Evolutionary conservation across 1,139 yeast genomes (phyloP), one percentile per base, ranked within the genome.

Genomic region (Yamadazyma triangularis): DNA sequence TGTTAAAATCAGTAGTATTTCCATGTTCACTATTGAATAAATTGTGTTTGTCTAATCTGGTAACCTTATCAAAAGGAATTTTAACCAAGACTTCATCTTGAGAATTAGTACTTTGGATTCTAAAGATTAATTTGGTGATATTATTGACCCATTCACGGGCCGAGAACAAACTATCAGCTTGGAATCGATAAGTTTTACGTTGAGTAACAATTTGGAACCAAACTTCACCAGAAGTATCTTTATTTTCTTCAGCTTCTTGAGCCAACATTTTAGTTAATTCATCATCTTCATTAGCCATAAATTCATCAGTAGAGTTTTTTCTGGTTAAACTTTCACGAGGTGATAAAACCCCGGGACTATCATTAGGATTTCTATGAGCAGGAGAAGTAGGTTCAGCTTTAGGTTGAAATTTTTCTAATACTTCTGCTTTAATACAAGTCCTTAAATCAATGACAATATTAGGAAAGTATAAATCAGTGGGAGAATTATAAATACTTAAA

Each of bases 401-500:
- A 3, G 36, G 31, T 34, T 54, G 47, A 10, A 51, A 58, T 31
- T 55, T 56, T 11, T 65, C 60, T 25, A 63, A 41, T 2, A 79
- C 55, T 35, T 79, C 88, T 0, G 83, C 88, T 29, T 69, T 59
- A 5, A 73, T 50, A 9, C 89, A 87, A 11, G 73, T 66, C 31
- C 79, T 67, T 36, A 87, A 61, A 50, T 87, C 94, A 27, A 91
- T 77, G 0, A 86, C 80, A 22, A 84, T 61, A 5, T 68, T 64
- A 0, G 97, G 97, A 58, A 88, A 88, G 54, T 88, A 88, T 14
- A 83, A 60, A 34, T 87, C 94, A 0, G 87, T 79, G 1, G 95
- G 73, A 4, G 77, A 76, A 8, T 74, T 60, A 52, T 83, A 88
- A 29, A 86, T 69, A 3, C 86, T 70, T 14, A 89, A 64, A 0